Evolutionary conservation across 2,329 filamentous ascomycete species (phyloP), one percentile per base, ranked within the genome.

Genomic region (Lecanicillium sp.): DNA sequence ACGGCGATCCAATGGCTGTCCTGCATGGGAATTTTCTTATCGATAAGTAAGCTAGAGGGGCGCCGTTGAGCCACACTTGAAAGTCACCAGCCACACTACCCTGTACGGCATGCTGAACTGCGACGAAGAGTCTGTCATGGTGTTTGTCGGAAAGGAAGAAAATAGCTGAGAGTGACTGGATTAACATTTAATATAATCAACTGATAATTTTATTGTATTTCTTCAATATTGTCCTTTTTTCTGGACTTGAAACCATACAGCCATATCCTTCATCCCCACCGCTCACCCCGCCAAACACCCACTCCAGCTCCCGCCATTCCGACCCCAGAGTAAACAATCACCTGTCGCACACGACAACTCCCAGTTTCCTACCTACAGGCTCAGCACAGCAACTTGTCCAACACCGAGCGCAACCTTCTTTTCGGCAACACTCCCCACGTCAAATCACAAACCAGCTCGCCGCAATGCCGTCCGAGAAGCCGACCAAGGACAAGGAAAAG

Each of bases 401-500:
- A 6, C 4, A 6, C 14, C n/a, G 2, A 12, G n/a, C 5, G 24
- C 27, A 36, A 21, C 36, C 15, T 38, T 21, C n/a, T 19, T 17
- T n/a, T 36, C 33, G 7, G 7, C 33, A 21, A 41, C 9, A n/a
- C 23, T 3, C 38, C 14, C 38, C 33, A 14, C n/a, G 12, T 20
- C 17, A 7, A 11, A 24, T 17, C 5, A 20, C 21, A 20, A 20
- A 11, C 12, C 20, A 8, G 9, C 7, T 14, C 42, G 30, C 44
- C 23, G 42, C 23, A 6, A 51, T 51, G 39, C 37, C 27, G n/a
- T 43, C 49, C 26, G 44, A 47, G 29, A 51, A 47, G 21, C 24
- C 33, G 24, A 26, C 44, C 21, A 56, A 50, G 36, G 50, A 57
- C 39, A 66, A 66, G 44, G 70, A 75, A 42, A 82, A 81, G 66